A percentile compares a stretch with the other conserved stretches of the same genome.
phyloP scores from a whole-genome alignment of 441 rosid species.

The Manihot esculenta region DNA sequence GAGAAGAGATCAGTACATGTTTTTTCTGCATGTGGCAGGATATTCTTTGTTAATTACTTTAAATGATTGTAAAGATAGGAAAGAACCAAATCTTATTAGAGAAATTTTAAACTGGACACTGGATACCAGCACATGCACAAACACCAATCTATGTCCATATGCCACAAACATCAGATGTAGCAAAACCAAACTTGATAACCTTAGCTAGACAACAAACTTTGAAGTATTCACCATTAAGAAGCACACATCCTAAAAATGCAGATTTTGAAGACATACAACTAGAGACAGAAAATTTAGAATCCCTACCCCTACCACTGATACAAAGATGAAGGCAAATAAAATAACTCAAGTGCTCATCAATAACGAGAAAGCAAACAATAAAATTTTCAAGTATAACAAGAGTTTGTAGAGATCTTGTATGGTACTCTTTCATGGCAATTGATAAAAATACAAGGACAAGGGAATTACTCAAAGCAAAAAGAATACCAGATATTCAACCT shows the following conservation, averaged over 20 bases:
- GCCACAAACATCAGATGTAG: background rate
- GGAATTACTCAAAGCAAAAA: background rate
- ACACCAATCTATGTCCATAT: background rate
- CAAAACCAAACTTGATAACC: background rate
- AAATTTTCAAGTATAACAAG: background rate
- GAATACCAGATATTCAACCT: background rate
- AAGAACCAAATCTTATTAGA: background rate
- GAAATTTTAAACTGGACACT: background rate
- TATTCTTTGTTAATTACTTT: background rate
- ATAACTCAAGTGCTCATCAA: background rate
- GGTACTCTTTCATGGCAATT: background rate
- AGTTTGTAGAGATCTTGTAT: background rate
- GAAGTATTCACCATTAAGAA: too few relatives aligned
- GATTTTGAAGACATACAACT: background rate
- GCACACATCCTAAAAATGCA: background rate
- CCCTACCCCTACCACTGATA: too few relatives aligned
- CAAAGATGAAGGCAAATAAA: background rate
- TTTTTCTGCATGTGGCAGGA: conserved; percentile 1
- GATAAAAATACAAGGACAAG: background rate
- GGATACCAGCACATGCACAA: background rate
- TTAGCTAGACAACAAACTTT: background rate
- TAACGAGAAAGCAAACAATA: conserved; percentile 1
- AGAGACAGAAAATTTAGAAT: too few relatives aligned
- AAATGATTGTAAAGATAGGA: background rate
- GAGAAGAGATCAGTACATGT: background rate